These are phyloP conservation scores for Dalbergia oliveri DNA, from an alignment of 306 rosid species.

Conservation along the genomic window DNA sequence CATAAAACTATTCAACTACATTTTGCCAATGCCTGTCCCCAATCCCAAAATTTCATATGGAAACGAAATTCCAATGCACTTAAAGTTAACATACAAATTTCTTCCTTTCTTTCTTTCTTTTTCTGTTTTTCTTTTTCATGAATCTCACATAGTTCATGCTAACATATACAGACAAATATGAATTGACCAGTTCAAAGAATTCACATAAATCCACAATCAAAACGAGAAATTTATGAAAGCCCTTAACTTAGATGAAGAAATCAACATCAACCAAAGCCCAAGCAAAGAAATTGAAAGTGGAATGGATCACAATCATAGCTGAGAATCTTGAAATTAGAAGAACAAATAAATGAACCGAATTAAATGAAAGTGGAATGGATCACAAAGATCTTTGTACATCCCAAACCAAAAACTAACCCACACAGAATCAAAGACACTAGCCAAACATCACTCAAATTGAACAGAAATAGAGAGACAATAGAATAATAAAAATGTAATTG, in stretches of 20 bases:
- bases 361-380: too few relatives aligned
- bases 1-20: not conserved
- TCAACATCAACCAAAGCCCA: conserved; percentile 5
- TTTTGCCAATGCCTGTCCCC: not conserved
- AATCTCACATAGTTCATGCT: not conserved
- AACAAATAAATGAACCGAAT: not conserved
- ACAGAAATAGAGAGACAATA: too few relatives aligned
- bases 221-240: conserved; percentile 30
- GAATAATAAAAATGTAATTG: too few relatives aligned
- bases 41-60: conserved; percentile 2
- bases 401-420: too few relatives aligned
- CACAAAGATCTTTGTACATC: too few relatives aligned
- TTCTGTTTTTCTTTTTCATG: too few relatives aligned
- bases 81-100: not conserved
- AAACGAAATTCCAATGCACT: not conserved
- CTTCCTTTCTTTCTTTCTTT: too few relatives aligned
- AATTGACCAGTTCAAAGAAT: conserved; percentile 32
- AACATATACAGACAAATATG: conserved; percentile 30
- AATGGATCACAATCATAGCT: conserved; percentile 39
- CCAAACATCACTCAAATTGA: too few relatives aligned
- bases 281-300: conserved; percentile 26
- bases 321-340: conserved; percentile 19
- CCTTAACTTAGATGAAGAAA: conserved; percentile 33
- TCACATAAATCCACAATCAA: conserved; percentile 26
- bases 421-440: too few relatives aligned